Evolutionary conservation across 202 grass and related monocot genomes (phyloP).

Genomic region (Hordeum pubiflorum): DNA sequence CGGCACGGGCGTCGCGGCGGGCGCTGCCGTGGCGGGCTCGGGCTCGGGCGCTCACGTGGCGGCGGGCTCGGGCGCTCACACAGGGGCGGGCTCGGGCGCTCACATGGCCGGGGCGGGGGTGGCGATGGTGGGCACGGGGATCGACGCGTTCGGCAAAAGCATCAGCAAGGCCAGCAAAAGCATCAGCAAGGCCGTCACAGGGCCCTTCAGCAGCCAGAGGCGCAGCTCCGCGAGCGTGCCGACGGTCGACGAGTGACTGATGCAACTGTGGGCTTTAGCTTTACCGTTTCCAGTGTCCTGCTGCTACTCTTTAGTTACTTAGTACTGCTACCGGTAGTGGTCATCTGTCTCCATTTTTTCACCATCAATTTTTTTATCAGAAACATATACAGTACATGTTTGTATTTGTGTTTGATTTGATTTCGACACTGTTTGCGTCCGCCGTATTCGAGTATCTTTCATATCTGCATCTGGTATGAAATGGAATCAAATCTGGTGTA

Average conservation of each 20-base stretch:
- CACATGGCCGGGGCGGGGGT: constrained; percentile 25
- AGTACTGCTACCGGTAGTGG: neutral
- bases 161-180: constrained; percentile 75
- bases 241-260: constrained; percentile 19
- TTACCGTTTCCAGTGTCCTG: neutral
- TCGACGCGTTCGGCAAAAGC: constrained; percentile 60
- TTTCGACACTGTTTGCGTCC: neutral
- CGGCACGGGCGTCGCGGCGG: constrained; percentile 25
- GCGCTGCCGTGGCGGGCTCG: constrained; percentile 28
- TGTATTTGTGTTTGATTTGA: neutral
- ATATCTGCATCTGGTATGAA: too few relatives aligned
- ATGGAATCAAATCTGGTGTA: too few relatives aligned
- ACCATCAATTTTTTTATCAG: neutral
- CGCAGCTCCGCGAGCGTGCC: constrained; percentile 42
- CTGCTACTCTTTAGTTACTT: neutral
- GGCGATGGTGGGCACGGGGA: constrained; percentile 45
- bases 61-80: constrained; percentile 10
- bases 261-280: neutral
- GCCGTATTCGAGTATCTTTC: neutral
- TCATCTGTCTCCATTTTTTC: neutral
- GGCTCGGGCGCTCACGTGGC: constrained; percentile 10
- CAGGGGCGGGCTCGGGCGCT: constrained; percentile 14
- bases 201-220: constrained; percentile 69
- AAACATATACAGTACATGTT: neutral
- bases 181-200: constrained; percentile 65